These are phyloP conservation scores for Tanacetum coccineum DNA, from an alignment of 129 eudicot species.

Conservation along the genomic window DNA sequence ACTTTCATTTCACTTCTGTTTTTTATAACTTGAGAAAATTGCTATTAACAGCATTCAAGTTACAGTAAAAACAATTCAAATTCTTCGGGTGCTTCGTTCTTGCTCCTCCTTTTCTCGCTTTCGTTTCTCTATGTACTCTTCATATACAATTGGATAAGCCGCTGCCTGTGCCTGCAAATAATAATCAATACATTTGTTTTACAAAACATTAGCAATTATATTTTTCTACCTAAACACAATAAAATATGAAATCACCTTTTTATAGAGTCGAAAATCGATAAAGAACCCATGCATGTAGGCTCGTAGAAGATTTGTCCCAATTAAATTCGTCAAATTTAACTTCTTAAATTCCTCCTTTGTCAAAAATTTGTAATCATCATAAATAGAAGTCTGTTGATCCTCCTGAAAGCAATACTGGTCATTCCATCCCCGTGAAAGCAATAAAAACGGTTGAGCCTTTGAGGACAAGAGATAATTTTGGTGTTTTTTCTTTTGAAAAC, in stretches of 20 bases:
- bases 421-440: constrained; percentile 81
- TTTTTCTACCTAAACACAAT: not conserved
- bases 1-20: no score
- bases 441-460: no score
- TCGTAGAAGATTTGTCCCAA: constrained; percentile 83
- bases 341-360: constrained; percentile 74
- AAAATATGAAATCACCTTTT: constrained; percentile 48
- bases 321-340: constrained; percentile 66
- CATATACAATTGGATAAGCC: constrained; percentile 83
- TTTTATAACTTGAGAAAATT: no score
- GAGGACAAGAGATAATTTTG: not conserved
- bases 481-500: no score
- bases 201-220: not conserved
- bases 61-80: no score
- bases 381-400: constrained; percentile 71
- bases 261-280: constrained; percentile 72
- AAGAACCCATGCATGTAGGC: constrained; percentile 97
- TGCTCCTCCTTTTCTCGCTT: constrained; percentile 65
- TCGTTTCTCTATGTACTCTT: constrained; percentile 61
- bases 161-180: constrained; percentile 68
- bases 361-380: constrained; percentile 91
- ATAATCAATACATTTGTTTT: constrained; percentile 3
- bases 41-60: no score
- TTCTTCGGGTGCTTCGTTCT: constrained; percentile 50
- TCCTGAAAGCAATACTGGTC: constrained; percentile 97